Percentiles rank a stretch among this genome's conserved stretches.
Evolutionary conservation across 1,284 basidiomycete genomes (phyloP).

Genomic region (Leccinum angustisporum): DNA sequence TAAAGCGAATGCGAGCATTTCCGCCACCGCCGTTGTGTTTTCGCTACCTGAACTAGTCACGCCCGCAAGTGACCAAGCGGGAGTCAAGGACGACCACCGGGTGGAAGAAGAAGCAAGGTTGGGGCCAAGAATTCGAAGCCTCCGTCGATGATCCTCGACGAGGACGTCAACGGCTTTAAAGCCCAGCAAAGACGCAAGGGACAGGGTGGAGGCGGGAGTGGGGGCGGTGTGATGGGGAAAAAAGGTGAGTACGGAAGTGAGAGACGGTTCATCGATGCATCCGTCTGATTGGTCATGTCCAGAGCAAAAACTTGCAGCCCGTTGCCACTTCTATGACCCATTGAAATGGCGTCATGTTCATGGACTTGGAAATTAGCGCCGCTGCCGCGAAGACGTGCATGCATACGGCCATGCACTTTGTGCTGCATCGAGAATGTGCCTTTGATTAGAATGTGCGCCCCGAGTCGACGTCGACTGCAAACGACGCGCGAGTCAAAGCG

Average conservation of each 20-base stretch:
- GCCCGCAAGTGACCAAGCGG: constrained; percentile 30
- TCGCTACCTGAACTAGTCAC: constrained; percentile 63
- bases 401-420: too few species aligned
- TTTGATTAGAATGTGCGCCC: too few species aligned
- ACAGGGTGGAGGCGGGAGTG: constrained; percentile 27
- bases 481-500: too few species aligned
- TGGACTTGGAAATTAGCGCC: too few species aligned
- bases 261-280: constrained; percentile 2
- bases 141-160: constrained; percentile 84
- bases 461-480: too few species aligned
- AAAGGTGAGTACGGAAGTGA: constrained; percentile 47
- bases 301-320: constrained; percentile 58
- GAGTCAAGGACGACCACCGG: constrained; percentile 24
- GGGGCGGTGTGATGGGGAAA: constrained; percentile 51
- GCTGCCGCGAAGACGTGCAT: too few species aligned
- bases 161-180: constrained; percentile 84
- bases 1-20: constrained; percentile 39
- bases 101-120: constrained; percentile 48
- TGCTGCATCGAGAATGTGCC: too few species aligned
- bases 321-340: constrained; percentile 39
- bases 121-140: constrained; percentile 84
- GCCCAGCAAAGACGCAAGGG: constrained; percentile 47
- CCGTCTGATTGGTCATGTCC: constrained; percentile 8
- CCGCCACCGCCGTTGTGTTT: constrained; percentile 70
- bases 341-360: too few species aligned